Evolutionary conservation across 345 rosid genomes (phyloP), one percentile per base, ranked within the genome.

Genomic region (Populus euphratica): DNA sequence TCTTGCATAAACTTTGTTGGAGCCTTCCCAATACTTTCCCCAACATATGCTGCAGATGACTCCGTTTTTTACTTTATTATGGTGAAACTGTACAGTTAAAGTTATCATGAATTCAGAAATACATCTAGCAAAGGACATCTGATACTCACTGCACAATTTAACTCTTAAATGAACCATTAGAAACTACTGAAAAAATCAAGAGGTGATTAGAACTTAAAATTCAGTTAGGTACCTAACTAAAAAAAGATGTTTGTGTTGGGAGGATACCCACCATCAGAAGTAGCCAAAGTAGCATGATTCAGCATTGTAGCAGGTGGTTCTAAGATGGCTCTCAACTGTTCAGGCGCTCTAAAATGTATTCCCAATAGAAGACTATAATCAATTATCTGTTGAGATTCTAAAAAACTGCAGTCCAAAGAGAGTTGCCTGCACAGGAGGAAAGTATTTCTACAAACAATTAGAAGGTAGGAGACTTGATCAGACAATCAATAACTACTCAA

Each of bases 281-380:
- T 78, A 38, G 85, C 82, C 70, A 74, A 82, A 62, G 78, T 89
- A 63, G 86, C 89, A 66, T 75, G 80, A 81, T 76, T 82, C 29
- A 77, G 79, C 41, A 81, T 81, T 72, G 88, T 73, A 67, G 73
- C 84, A n/a, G 93, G 84, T 74, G 89, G 87, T 76, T 85, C 89
- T 50, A 91, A 82, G 65, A 89, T 81, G 73, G 88, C 89, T 78
- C 84, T 88, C 82, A 93, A 86, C 69, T 87, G 93, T 68, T 84
- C 89, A 25, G 98, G 98, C 36, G 92, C 98, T 88, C 93, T 89
- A 81, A 93, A 93, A 85, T 93, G 94, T 77, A 93, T 70, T 50
- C 98, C 98, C 81, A 93, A 75, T 73, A 93, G 83, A 80, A 93
- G 96, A 85, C 98, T 93, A 77, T 93, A 93, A 82, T 93, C 98